phyloP scores from a whole-genome alignment of 192 early-diverging fungal genomes.

The Dispira simplex region DNA sequence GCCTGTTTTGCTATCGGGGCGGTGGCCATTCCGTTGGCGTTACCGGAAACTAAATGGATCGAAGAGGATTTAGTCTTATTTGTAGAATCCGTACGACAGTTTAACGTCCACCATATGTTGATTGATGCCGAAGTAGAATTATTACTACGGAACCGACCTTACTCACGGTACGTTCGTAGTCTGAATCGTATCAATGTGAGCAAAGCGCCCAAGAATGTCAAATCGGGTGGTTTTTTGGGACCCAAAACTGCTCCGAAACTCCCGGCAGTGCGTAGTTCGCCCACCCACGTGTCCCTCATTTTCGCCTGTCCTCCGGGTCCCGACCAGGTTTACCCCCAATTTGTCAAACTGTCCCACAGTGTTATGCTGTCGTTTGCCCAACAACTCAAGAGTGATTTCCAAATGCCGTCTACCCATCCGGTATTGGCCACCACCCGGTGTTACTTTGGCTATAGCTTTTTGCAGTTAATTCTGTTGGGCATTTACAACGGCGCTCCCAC shows the following conservation, averaged over 20 bases:
- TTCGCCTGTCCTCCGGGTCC: constrained; percentile 24
- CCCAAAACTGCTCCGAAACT: not conserved
- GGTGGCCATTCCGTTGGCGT: constrained; percentile 49
- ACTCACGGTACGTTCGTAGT: constrained; percentile 13
- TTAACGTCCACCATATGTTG: constrained; percentile 38
- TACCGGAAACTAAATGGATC: constrained; percentile 42
- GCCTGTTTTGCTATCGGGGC: constrained; percentile 72
- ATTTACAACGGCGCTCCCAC: constrained; percentile 41
- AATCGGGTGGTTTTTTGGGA: constrained; percentile 8
- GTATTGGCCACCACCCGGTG: constrained; percentile 28
- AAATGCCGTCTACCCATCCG: constrained; percentile 23
- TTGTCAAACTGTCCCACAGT: constrained; percentile 23
- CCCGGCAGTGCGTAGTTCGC: not conserved
- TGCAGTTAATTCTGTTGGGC: constrained; percentile 31
- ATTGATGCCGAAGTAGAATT: constrained; percentile 49
- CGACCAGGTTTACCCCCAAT: constrained; percentile 27
- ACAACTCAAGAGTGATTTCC: constrained; percentile 31
- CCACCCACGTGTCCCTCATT: constrained; percentile 35
- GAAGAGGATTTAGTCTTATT: constrained; percentile 53
- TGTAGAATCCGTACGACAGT: constrained; percentile 42
- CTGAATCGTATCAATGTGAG: constrained; percentile 32
- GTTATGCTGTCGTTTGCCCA: constrained; percentile 21
- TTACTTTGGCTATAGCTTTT: constrained; percentile 33
- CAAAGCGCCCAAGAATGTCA: constrained; percentile 49
- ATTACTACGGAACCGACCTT: constrained; percentile 38